Evolutionary conservation across 2,329 filamentous ascomycete species (phyloP).

Genomic region (Curvularia spicifera): DNA sequence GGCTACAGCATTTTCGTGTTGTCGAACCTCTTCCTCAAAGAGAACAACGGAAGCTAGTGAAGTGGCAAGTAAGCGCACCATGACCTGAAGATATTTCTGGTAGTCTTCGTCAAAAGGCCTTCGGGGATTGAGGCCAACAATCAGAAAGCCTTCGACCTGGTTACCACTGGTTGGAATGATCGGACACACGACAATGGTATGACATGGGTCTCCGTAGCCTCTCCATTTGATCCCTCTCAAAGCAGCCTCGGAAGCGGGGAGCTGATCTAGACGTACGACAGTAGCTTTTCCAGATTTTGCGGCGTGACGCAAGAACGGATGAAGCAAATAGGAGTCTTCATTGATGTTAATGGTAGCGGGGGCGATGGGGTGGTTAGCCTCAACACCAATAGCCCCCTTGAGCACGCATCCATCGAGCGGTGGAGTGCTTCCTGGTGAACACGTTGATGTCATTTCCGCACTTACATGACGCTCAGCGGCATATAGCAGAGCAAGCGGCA

Average conservation of each 20-base stretch:
- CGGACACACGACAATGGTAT: constrained; percentile 45
- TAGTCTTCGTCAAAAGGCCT: constrained; percentile 50
- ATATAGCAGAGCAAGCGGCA: constrained; percentile 37
- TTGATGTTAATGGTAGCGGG: constrained; percentile 34
- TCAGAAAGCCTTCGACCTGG: constrained; percentile 49
- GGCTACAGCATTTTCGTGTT: constrained; percentile 43
- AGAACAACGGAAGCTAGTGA: constrained; percentile 50
- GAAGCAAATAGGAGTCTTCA: constrained; percentile 27
- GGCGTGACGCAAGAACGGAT: constrained; percentile 34
- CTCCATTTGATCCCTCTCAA: constrained; percentile 40
- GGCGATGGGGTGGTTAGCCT: constrained; percentile 33
- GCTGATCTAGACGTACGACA: constrained; percentile 39
- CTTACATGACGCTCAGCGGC: constrained; percentile 23
- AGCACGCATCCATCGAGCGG: constrained; percentile 26
- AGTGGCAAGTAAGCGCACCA: constrained; percentile 48
- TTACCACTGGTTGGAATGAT: constrained; percentile 45
- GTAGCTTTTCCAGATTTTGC: constrained; percentile 38
- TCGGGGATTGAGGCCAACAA: constrained; percentile 50
- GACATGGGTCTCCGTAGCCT: constrained; percentile 46
- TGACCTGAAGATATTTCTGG: constrained; percentile 46
- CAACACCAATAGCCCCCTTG: constrained; percentile 36
- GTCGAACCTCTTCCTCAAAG: constrained; percentile 48
- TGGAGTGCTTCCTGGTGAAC: constrained; percentile 23
- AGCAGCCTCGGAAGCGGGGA: constrained; percentile 34
- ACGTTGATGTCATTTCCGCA: constrained; percentile 24